These are phyloP conservation scores for Inosperma sp. DNA, from an alignment of 768 basidiomycete genomes.

Conservation along the genomic window DNA sequence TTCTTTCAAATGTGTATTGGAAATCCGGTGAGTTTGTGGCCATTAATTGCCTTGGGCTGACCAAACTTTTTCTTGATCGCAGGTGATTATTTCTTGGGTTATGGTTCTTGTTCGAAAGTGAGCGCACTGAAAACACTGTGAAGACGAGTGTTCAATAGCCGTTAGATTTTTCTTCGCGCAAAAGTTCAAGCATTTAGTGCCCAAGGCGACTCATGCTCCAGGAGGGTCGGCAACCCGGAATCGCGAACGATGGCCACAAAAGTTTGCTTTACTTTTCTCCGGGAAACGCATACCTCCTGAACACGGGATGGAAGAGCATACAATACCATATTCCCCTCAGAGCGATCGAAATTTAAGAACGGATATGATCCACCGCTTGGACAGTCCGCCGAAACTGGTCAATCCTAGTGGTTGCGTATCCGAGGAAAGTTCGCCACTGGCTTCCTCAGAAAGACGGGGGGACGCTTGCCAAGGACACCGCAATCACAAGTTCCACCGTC, in stretches of 20 bases:
- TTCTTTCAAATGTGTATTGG: constrained; percentile 79
- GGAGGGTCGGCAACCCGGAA: constrained; percentile 19
- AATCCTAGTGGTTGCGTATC: constrained; percentile 73
- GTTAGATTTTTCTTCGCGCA: constrained; percentile 63
- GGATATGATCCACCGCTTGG: constrained; percentile 76
- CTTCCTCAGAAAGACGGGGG: constrained; percentile 5
- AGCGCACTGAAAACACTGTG: constrained; percentile 11
- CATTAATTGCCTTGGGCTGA: background rate
- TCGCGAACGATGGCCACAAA: constrained; percentile 23
- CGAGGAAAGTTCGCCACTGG: constrained; percentile 33
- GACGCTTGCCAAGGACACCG: background rate
- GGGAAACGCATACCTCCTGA: constrained; percentile 8
- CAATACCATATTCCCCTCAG: constrained; percentile 9
- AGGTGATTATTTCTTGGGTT: constrained; percentile 79
- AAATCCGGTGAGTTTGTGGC: constrained; percentile 52
- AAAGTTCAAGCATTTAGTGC: constrained; percentile 60
- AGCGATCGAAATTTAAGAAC: constrained; percentile 45
- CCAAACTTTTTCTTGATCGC: background rate
- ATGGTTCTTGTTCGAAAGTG: constrained; percentile 77
- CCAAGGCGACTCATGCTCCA: constrained; percentile 34
- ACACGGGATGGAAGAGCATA: constrained; percentile 13
- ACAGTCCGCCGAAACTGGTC: constrained; percentile 61
- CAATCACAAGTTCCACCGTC: background rate
- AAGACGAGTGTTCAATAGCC: background rate
- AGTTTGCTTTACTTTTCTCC: constrained; percentile 18